Base-by-base conservation (phyloP, 1,284 basidiomycete species). In the Moesziomyces sp. region DNA sequence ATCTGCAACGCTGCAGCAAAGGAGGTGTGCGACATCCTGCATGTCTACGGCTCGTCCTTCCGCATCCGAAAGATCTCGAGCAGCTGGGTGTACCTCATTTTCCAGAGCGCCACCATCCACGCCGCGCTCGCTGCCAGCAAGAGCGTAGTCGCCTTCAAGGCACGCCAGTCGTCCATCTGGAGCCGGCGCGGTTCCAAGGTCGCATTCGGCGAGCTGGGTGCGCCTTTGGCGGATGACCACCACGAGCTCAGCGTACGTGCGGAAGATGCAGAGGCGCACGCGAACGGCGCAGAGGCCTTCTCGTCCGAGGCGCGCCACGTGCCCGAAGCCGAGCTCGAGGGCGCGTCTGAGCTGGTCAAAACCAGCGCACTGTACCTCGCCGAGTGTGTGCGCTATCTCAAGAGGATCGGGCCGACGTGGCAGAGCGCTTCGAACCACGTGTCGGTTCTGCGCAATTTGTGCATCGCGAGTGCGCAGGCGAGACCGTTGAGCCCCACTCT, bases 11-110 rank as follows among this genome's bases (percentile, higher is more conserved):
- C 61, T 11, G 71, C 74, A 4, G 74, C 74, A 21, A 63, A 57
- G 21, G 65, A 68, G 26, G 66, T 76, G 4, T 76, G 74, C 38
- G 69, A 69, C 49, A 71, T 76, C n/a, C 53, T 76, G 19, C 56
- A 74, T 19, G 64, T 67, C 21, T 76, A 76, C 44, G 71, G 60
- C 47, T 59, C 67, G 3, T 74, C 74, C 2, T 76, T 76, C 53
- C 69, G 65, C 21, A 70, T 74, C 40, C 65, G 69, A 28, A 76
- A 76, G 59, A 74, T 76, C 33, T 69, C 74, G 21, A 61, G 62
- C 13, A 63, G 58, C 33, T 76, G 74, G 74, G 74, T 76, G 19
- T 76, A 76, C 40, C 58, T 76, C 52, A 74, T 76, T 59, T 76
- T 76, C 52, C 74, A 76, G 30, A 59, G 52, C 23, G 74, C 74